Conservation (phyloP, 108 stramenopile genomes). For the Cyclostephanos invisitatus region DNA sequence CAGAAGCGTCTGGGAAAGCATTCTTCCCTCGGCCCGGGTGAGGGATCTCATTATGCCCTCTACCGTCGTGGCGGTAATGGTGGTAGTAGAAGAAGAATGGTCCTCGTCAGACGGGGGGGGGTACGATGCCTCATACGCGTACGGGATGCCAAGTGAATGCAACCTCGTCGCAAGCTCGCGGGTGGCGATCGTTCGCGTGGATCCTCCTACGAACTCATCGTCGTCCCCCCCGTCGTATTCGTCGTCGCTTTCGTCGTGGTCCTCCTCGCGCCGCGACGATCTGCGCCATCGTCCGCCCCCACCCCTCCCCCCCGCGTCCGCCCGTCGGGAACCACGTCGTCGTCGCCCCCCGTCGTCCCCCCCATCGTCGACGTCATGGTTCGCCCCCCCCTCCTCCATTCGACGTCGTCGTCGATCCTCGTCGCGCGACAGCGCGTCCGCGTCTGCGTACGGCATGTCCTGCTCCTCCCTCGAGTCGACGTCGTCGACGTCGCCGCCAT, state of each 20-base stretch:
- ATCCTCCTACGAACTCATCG: neutral
- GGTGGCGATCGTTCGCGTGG: conserved; percentile 28
- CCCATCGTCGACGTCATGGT: neutral
- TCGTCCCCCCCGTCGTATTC: neutral
- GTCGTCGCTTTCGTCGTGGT: neutral
- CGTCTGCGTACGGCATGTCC: conserved; percentile 39
- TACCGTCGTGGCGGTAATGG: conserved; percentile 8
- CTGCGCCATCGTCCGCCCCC: neutral
- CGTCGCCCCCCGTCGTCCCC: neutral
- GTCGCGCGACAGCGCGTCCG: neutral
- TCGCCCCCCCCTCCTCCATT: neutral
- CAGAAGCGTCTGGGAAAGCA: conserved; percentile 38
- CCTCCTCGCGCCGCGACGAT: too few relatives aligned
- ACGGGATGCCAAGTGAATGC: conserved; percentile 34
- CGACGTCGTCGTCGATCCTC: neutral
- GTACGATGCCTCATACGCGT: conserved; percentile 22
- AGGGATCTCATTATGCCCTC: conserved; percentile 39
- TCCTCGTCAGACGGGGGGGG: neutral
- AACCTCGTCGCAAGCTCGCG: conserved; percentile 34
- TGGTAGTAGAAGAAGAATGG: too few relatives aligned
- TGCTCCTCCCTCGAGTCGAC: conserved; percentile 45
- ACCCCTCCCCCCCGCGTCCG: neutral
- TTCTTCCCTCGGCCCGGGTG: conserved; percentile 41
- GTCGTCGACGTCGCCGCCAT: neutral
- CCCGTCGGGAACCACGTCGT: neutral